Percentiles rank a stretch among this genome's conserved stretches.
Evolutionary conservation across 371 early-diverging fungal genomes (phyloP).

Genomic region (Circinella umbellata): DNA sequence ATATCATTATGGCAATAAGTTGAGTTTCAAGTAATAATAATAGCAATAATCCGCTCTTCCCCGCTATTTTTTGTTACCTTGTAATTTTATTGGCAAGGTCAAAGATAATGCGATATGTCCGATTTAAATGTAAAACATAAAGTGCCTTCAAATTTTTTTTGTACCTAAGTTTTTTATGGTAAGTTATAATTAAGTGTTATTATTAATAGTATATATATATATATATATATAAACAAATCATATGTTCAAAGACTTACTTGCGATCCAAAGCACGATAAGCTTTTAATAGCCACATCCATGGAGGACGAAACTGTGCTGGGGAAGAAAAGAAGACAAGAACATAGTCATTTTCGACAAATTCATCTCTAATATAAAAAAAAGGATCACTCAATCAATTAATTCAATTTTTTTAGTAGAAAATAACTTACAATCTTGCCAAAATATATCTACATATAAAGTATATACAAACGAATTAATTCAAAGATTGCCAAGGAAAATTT

Average conservation of each 20-base stretch:
- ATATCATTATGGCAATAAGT: too few relatives aligned
- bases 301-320: constrained; percentile 77
- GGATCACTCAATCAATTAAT: not conserved
- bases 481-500: not conserved
- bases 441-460: constrained; percentile 31
- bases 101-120: constrained; percentile 43
- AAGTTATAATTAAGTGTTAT: too few relatives aligned
- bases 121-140: constrained; percentile 82
- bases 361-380: constrained; percentile 45
- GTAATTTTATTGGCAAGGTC: constrained; percentile 53
- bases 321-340: constrained; percentile 86
- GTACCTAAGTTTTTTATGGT: constrained; percentile 57
- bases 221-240: too few relatives aligned
- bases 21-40: too few relatives aligned
- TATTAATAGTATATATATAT: too few relatives aligned
- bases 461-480: not conserved
- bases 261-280: constrained; percentile 82
- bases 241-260: constrained; percentile 50
- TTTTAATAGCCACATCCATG: constrained; percentile 84
- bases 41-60: not conserved
- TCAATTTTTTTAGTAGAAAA: not conserved
- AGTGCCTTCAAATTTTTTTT: constrained; percentile 92
- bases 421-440: constrained; percentile 45
- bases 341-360: constrained; percentile 88
- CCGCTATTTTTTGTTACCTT: constrained; percentile 26